A percentile compares a stretch with the other conserved stretches of the same genome.
These are phyloP conservation scores for Volutella citrinella DNA, from an alignment of 2,329 filamentous ascomycete genomes.

Conservation along the genomic window DNA sequence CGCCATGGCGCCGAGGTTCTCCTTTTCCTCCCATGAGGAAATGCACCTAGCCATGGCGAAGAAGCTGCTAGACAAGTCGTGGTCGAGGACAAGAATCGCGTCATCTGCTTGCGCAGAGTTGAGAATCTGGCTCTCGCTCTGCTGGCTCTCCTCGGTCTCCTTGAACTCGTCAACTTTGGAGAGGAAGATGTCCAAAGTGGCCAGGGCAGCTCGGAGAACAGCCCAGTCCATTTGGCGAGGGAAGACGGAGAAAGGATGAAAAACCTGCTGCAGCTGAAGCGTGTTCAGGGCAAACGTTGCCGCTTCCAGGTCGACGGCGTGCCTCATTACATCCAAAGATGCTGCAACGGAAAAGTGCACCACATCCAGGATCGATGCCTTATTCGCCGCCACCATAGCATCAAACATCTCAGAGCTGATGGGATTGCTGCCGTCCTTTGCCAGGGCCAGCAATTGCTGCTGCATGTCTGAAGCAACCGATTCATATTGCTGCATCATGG, in stretches of 20 bases:
- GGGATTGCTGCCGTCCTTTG: slow-evolving; percentile 41
- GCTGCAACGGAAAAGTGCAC: slow-evolving; percentile 46
- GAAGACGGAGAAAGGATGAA: slow-evolving; percentile 43
- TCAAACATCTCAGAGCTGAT: slow-evolving; percentile 45
- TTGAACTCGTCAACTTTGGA: slow-evolving; percentile 42
- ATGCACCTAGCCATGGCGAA: slow-evolving; percentile 46
- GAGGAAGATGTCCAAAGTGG: slow-evolving; percentile 47
- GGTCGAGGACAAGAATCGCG: slow-evolving; percentile 44
- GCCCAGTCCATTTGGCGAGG: slow-evolving; percentile 46
- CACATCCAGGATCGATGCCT: slow-evolving; percentile 50
- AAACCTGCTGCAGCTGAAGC: slow-evolving; percentile 49
- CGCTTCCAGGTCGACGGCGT: slow-evolving; percentile 43
- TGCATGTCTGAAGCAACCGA: slow-evolving; percentile 55
- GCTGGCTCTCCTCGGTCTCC: slow-evolving; percentile 34
- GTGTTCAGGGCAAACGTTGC: slow-evolving; percentile 49
- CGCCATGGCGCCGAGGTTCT: slow-evolving; percentile 10
- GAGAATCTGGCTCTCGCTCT: slow-evolving; percentile 35
- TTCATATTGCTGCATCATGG: slow-evolving; percentile 55
- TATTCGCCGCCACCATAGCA: slow-evolving; percentile 50
- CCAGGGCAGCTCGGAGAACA: slow-evolving; percentile 42
- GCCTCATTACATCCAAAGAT: slow-evolving; percentile 49
- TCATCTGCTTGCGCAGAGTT: slow-evolving; percentile 45
- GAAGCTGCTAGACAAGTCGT: slow-evolving; percentile 43
- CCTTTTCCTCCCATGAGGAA: slow-evolving; percentile 15
- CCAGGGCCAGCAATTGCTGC: slow-evolving; percentile 50